Base-by-base conservation (phyloP, 345 rosid species). In the Eucalyptus erythrocorys region DNA sequence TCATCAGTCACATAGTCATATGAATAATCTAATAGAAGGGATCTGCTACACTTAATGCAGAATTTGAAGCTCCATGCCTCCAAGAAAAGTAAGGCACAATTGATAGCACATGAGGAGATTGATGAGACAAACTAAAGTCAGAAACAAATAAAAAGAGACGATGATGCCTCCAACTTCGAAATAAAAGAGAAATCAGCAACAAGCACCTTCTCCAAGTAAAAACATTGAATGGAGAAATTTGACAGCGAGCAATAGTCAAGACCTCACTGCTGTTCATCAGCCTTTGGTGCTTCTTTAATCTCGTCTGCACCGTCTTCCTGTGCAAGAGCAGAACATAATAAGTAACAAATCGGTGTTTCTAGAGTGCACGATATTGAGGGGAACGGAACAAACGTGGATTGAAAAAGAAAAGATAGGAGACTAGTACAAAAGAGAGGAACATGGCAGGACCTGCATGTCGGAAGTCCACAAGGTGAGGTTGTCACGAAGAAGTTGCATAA, bases 381-480 rank as follows among this genome's bases (percentile, higher is more conserved):
- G 50, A 40, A 47, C 6, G 0, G 49, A 26, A 37, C 7, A 21
- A 27, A 40, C 27, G 86, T 15, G 26, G 4, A 61, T 85, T 47
- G 32, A 40, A 8, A 13, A 51, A 12, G 48, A 5, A 24, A 57
- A n/a, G 43, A 87, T 26, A 21, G 50, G 17, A 53, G 55, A 45
- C 53, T 30, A 21, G 19, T 50, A 43, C 53, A 32, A 22, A 49
- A 57, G 43, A 17, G 87, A 64, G 57, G 57, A 84, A 84, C 26
- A 37, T 66, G 85, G n/a, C n/a, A 87, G n/a, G 85, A 95, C 99
- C 99, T 96, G 98, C 97, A 97, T 96, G 81, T 97, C 98, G 49
- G 99, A 97, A 80, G 99, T 97, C 99, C 98, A 96, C 85, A 97
- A 92, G 79, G 99, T 97, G 93, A 96, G 99, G 79, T 97, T 97